Conservation (phyloP, 2,329 filamentous ascomycete genomes). For the Hymenoscyphus repandus region DNA sequence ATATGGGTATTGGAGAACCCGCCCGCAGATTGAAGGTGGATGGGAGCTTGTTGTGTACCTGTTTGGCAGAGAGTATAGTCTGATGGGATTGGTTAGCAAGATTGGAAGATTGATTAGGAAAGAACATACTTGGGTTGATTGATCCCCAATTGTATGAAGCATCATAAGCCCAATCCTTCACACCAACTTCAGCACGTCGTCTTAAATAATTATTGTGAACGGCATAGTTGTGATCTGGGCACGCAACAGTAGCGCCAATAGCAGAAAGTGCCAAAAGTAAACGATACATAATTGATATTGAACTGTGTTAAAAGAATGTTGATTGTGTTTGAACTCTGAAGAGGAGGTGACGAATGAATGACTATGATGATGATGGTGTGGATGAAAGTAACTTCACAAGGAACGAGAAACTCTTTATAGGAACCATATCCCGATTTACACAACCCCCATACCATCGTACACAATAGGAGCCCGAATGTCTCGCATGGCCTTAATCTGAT, state of each 20-base stretch:
- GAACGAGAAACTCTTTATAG: background rate
- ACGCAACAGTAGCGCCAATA: conserved; percentile 16
- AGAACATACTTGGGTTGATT: conserved; percentile 27
- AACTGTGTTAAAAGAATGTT: background rate
- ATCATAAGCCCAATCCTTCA: conserved; percentile 31
- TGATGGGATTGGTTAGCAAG: conserved; percentile 8
- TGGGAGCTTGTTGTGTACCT: conserved; percentile 46
- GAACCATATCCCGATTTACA: no score
- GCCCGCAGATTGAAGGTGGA: conserved; percentile 36
- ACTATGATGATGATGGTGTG: no score
- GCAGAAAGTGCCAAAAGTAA: conserved; percentile 4
- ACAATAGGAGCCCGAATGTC: background rate
- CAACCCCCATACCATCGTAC: background rate
- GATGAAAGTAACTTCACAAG: no score
- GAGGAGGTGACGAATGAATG: background rate
- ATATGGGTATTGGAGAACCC: conserved; percentile 38
- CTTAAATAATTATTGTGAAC: conserved; percentile 8
- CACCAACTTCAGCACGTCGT: conserved; percentile 8
- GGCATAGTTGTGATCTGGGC: conserved; percentile 17
- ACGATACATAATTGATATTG: conserved; percentile 1
- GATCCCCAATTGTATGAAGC: conserved; percentile 38
- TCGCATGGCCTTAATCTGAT: no score
- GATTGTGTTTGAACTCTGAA: background rate
- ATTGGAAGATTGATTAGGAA: background rate
- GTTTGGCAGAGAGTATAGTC: conserved; percentile 43